Conservation (phyloP, 2,329 filamentous ascomycete genomes). For the Chalaropsis ovoidea region DNA sequence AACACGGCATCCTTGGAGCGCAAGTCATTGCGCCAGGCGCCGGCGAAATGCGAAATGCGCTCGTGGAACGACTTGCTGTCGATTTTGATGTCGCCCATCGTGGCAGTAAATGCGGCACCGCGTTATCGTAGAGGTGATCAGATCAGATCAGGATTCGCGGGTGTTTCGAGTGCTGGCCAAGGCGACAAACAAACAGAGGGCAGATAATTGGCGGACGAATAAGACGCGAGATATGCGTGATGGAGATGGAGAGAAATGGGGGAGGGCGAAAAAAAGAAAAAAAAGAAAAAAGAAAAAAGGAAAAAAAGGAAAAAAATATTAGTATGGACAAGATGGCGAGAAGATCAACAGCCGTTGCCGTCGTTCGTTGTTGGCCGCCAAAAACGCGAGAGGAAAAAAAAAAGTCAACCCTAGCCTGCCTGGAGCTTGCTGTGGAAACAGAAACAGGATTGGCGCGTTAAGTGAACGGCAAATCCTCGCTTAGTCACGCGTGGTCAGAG, state of each 20-base stretch:
- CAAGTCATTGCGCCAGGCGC: slow-evolving; percentile 94
- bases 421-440: not conserved
- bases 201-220: not conserved
- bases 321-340: not conserved
- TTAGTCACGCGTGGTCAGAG: not conserved
- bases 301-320: not conserved
- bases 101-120: slow-evolving; percentile 32
- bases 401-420: slow-evolving; percentile 5
- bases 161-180: not conserved
- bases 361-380: not conserved
- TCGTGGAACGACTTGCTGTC: slow-evolving; percentile 90
- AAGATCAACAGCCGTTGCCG: not conserved
- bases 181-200: not conserved
- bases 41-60: slow-evolving; percentile 75
- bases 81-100: slow-evolving; percentile 80
- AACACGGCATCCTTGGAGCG: slow-evolving; percentile 77
- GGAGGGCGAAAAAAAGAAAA: not conserved
- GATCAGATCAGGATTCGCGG: not conserved
- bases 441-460: slow-evolving; percentile 4
- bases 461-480: not conserved
- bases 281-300: not conserved
- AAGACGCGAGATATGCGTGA: not conserved
- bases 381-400: slow-evolving; percentile 24
- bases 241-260: not conserved
- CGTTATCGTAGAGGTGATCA: slow-evolving; percentile 27